phyloP scores from a whole-genome alignment of 805 yeast species.

The Isabelozyma pseudorhagii region DNA sequence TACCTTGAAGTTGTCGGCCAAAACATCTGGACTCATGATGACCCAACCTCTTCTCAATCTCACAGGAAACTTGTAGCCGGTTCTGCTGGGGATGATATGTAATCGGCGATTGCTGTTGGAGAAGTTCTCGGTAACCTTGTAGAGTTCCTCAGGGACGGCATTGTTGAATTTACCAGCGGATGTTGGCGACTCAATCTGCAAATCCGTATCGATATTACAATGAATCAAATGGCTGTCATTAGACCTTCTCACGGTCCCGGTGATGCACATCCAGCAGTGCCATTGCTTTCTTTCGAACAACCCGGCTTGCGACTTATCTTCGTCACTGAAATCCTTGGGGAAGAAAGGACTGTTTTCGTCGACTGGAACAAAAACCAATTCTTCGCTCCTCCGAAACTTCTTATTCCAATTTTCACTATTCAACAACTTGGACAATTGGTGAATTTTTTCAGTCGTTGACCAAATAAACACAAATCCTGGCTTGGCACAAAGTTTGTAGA shows the following conservation, averaged over 20 bases:
- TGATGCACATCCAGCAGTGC: conserved; percentile 98
- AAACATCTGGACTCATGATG: conserved; percentile 77
- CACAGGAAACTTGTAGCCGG: conserved; percentile 64
- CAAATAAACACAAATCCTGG: conserved; percentile 87
- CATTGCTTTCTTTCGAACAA: conserved; percentile 75
- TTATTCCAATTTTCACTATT: conserved; percentile 49
- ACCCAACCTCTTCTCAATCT: conserved; percentile 87
- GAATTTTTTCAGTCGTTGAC: conserved; percentile 76
- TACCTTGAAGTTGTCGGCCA: conserved; percentile 63
- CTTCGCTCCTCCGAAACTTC: conserved; percentile 85
- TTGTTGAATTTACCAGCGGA: conserved; percentile 8
- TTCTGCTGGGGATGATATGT: conserved; percentile 76
- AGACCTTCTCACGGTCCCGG: conserved; percentile 88
- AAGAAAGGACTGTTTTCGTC: conserved; percentile 61
- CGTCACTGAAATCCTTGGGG: conserved; percentile 47
- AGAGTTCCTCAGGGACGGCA: conserved; percentile 64
- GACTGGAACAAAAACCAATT: conserved; percentile 77
- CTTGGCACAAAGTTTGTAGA: conserved; percentile 69
- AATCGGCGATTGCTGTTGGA: conserved; percentile 76
- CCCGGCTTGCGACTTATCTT: conserved; percentile 8
- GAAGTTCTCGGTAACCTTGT: conserved; percentile 84
- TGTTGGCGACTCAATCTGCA: conserved; percentile 56
- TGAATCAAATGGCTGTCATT: conserved; percentile 82
- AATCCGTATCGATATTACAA: conserved; percentile 89
- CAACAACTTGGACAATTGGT: conserved; percentile 55